These are phyloP conservation scores for Sporothrix variecibatus DNA, from an alignment of 2,329 filamentous ascomycete genomes.

Conservation along the genomic window DNA sequence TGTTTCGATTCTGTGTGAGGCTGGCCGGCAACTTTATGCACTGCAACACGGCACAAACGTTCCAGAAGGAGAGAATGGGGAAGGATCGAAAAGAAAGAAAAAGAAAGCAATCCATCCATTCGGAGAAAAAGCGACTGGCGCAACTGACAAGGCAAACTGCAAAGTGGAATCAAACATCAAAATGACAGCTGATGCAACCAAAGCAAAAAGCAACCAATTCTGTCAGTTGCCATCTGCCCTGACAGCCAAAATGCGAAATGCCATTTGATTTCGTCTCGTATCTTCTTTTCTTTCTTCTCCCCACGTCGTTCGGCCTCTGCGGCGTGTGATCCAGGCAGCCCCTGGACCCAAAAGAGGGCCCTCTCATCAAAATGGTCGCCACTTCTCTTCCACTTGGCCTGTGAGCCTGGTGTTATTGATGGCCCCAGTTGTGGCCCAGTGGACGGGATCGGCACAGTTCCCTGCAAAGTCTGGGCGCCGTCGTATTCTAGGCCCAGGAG, in stretches of 20 bases:
- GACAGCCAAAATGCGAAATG: background rate
- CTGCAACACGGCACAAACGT: background rate
- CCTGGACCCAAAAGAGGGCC: constrained; percentile 11
- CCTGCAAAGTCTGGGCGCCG: background rate
- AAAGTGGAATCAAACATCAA: background rate
- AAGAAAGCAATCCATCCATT: too few relatives aligned
- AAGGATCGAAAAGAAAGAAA: background rate
- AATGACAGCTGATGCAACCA: background rate
- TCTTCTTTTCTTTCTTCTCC: background rate
- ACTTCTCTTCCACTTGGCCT: background rate
- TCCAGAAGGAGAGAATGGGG: background rate
- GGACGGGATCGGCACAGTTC: constrained; percentile 13
- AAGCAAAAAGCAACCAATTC: background rate
- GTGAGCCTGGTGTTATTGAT: background rate
- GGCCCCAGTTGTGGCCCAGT: background rate
- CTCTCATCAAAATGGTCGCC: constrained; percentile 7
- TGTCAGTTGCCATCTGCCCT: background rate
- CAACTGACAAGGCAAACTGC: background rate
- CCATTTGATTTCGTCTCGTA: background rate
- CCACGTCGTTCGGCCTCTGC: background rate
- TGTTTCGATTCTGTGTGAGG: constrained; percentile 27
- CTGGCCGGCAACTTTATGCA: constrained; percentile 23
- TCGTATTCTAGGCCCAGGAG: constrained; percentile 10
- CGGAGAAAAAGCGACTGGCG: background rate
- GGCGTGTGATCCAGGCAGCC: background rate